Evolutionary conservation across 2,329 filamentous ascomycete species (phyloP).

Genomic region (Mycosphaerella sp.): DNA sequence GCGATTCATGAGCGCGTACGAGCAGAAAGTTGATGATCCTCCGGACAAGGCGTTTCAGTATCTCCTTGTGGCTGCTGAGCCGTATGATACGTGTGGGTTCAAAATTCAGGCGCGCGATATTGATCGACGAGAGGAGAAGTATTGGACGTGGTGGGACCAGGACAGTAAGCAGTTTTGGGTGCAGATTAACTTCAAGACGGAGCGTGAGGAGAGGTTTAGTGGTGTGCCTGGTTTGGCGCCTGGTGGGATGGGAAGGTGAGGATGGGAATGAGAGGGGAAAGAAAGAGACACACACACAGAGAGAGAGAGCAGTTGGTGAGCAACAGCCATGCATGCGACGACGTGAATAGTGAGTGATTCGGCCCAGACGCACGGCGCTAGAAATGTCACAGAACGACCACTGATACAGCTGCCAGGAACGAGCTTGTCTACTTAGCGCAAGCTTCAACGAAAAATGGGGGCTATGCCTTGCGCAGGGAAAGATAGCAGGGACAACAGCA

Average conservation of each 20-base stretch:
- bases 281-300: background rate
- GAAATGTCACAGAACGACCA: background rate
- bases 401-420: no score
- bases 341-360: background rate
- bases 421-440: no score
- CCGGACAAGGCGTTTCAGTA: slow-evolving; percentile 95
- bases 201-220: slow-evolving; percentile 83
- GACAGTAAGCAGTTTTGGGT: slow-evolving; percentile 97
- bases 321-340: background rate
- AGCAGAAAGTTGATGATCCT: slow-evolving; percentile 87
- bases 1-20: slow-evolving; percentile 95
- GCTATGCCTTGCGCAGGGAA: no score
- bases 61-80: slow-evolving; percentile 87
- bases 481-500: no score
- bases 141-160: slow-evolving; percentile 92
- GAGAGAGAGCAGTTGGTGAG: background rate
- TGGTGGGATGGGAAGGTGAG: slow-evolving; percentile 19
- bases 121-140: slow-evolving; percentile 79
- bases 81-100: slow-evolving; percentile 95
- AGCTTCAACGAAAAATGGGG: no score
- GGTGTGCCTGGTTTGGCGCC: slow-evolving; percentile 60
- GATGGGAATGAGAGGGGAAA: background rate
- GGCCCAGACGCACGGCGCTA: background rate
- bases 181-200: slow-evolving; percentile 96
- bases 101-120: slow-evolving; percentile 93